Base-by-base conservation (phyloP, 371 early-diverging fungal genomes). In the Coemansia sp. region DNA sequence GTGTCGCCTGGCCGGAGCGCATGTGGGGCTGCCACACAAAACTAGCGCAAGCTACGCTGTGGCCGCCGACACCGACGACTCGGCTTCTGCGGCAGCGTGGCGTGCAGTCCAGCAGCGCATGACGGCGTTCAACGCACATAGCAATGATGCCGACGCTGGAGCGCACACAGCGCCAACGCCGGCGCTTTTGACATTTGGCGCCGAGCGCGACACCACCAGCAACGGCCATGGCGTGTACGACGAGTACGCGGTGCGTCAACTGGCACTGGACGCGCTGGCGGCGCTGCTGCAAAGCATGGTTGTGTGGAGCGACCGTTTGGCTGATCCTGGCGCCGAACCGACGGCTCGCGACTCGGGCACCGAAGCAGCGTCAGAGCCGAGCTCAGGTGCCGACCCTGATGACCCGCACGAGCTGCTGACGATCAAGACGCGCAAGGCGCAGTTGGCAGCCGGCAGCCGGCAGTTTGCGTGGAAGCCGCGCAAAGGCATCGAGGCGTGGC, bases 381-480 rank as follows among this genome's bases (percentile, higher is more conserved):
- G 42, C 11, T 27, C 47, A 3, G 69, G 54, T 31, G 8, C 34
- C 3, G 59, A 4, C 45, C 53, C 40, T 55, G 88, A 89, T 42
- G 87, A 89, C 62, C 86, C 88, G 5, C 84, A 84, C 52, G 84
- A 80, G 81, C 90, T 96, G 77, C 88, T 89, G 70, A 87, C 84
- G 52, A 69, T 88, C 69, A 93, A 92, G 74, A 87, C 88, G 56
- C 83, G 91, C 40, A 95, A 95, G 73, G 91, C 91, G 70, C 76
- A 88, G 58, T 74, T 91, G 21, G 84, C 88, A 47, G 89, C 90
- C 61, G 94, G 93, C 27, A 78, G 92, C 13, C 88, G 88, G 63
- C 81, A 84, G 61, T 95, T 96, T 77, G 93, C 95, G 68, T 85
- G 83, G 80, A 95, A 95, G 79, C 91, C 93, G n/a, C 91, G 92